Evolutionary conservation across 73 alveolate species (phyloP), one percentile per base, ranked within the genome.

Genomic region (Paramecium octaurelia): DNA sequence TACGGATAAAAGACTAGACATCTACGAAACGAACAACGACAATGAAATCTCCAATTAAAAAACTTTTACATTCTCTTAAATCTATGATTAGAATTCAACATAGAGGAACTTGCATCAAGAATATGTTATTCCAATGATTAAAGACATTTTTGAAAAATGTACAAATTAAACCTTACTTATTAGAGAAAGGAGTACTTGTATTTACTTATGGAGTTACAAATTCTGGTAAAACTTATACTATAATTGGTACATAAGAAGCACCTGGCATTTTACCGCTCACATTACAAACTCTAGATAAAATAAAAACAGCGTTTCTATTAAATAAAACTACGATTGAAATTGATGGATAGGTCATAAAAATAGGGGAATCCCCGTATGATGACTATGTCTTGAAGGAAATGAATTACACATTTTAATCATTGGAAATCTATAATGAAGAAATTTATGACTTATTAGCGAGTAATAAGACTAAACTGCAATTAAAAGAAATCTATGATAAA

Each of bases 151-250:
- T 42, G 40, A 68, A 24, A 68, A 68, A 68, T 31, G 84, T 68
- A 68, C 11, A 54, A 54, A 68, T 23, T 86, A 54, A 58, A 6
- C 9, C n/a, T 14, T 27, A 20, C 20, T 8, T 54, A 11, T 29
- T 48, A 87, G 93, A 87, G 14, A 87, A 87, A 40, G 86, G 93
- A 38, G 60, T 59, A 11, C 73, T 87, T 18, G 96, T 98, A 20
- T 97, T 98, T 92, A 99, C 99, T 4, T 98, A 98, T 95, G 99
- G 99, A 27, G 97, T 97, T 58, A 98, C 99, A n/a, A 99, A 99
- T 40, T 92, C 99, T 29, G 99, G 99, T 0, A 98, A 98, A 92
- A 98, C 99, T 2, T 95, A 88, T 94, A 97, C 99, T 27, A 93
- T 98, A 58, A 93, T 95, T 44, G 99, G 99, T 31, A 64, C 87